Evolutionary conservation across 306 rosid species (phyloP), one percentile per base, ranked within the genome.

Genomic region (Calophaca sinica): DNA sequence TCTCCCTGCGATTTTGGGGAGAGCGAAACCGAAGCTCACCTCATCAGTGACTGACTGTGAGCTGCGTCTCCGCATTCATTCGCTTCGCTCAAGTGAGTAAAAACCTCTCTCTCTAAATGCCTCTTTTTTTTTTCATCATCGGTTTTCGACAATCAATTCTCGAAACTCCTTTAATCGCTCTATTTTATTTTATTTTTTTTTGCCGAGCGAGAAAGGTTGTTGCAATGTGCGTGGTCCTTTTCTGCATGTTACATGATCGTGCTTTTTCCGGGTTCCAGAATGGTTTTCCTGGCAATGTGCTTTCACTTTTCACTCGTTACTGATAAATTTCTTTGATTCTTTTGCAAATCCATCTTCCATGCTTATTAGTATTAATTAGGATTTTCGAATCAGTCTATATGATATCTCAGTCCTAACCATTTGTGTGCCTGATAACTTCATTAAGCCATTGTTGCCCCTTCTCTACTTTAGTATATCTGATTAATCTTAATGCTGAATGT

Each of bases 161-260:
- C 12, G 3, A 9, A 55, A 9, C 49, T 72, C 44, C 6, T 82
- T 58, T n/a, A 60, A 62, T 82, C 61, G 35, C 6, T 62, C 9
- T 39, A 1, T 61, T 20, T 52, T 31, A 0, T 11, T 11, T n/a
- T n/a, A n/a, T n/a, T n/a, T n/a, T 5, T 12, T 45, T 48, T 12
- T 20, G 9, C 3, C n/a, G 48, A 11, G 6, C 35, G 49, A 44
- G 35, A n/a, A 41, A 3, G 14, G 7, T 20, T 39, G 13, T 66
- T 45, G 20, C 53, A 29, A 68, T 68, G 73, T 74, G 84, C 81
- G 33, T 84, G 78, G 32, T 15, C 58, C 13, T 41, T 63, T 60
- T 74, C 62, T 65, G 82, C 81, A 83, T 69, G 89, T 81, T 81
- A 78, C 85, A 74, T 73, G 87, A 84, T 86, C 77, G 58, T 78